Evolutionary conservation across 2,329 filamentous ascomycete genomes (phyloP).

Genomic region (Myrmaecium sp.): DNA sequence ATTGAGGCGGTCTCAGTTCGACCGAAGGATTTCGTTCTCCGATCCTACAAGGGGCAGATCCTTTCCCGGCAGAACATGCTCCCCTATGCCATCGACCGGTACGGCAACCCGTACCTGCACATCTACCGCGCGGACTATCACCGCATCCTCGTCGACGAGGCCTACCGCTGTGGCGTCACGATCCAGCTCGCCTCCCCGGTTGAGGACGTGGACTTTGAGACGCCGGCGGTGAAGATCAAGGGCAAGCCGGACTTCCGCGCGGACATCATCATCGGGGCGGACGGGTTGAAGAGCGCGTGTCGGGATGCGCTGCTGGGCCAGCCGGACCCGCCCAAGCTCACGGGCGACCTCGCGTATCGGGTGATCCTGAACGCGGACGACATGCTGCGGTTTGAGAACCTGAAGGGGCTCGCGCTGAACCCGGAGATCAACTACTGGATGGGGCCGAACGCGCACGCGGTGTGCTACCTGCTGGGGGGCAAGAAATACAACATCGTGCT

Average conservation of each 20-base stretch:
- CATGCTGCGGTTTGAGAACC: slow-evolving; percentile 30
- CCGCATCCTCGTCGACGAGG: slow-evolving; percentile 5
- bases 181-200: slow-evolving; percentile 5
- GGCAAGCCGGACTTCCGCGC: slow-evolving; percentile 22
- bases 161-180: slow-evolving; percentile 3
- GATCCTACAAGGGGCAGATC: slow-evolving; percentile 27
- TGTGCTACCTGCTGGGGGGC: slow-evolving; percentile 42
- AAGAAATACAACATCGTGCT: slow-evolving; percentile 46
- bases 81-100: slow-evolving; percentile 29
- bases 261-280: slow-evolving; percentile 13
- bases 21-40: slow-evolving; percentile 30
- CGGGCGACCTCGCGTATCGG: slow-evolving; percentile 45
- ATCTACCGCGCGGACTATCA: slow-evolving; percentile 9
- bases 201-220: slow-evolving; percentile 5
- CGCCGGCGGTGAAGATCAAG: slow-evolving; percentile 10
- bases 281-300: slow-evolving; percentile 34
- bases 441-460: slow-evolving; percentile 40
- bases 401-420: slow-evolving; percentile 32
- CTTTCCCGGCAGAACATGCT: slow-evolving; percentile 32
- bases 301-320: slow-evolving; percentile 26
- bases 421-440: slow-evolving; percentile 31
- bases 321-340: slow-evolving; percentile 34
- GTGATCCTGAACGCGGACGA: slow-evolving; percentile 31
- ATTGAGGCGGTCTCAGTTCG: slow-evolving; percentile 7
- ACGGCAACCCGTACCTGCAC: slow-evolving; percentile 5